A percentile compares a stretch with the other conserved stretches of the same genome.
These are phyloP conservation scores for Teunomyces tritomae DNA, from an alignment of 805 yeast genomes.

Conservation along the genomic window DNA sequence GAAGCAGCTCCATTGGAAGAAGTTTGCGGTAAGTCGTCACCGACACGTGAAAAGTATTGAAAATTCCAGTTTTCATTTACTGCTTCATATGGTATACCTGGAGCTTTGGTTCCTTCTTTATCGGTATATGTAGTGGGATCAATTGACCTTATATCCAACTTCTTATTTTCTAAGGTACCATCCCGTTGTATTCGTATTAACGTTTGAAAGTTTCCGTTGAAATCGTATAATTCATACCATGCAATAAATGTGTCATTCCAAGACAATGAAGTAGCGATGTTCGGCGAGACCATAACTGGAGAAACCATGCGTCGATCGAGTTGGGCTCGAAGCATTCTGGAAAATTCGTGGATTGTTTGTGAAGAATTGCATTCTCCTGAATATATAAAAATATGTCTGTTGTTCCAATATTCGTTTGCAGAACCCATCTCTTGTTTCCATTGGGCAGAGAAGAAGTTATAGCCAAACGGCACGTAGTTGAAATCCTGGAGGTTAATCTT, in stretches of 20 bases:
- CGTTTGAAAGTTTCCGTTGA: conserved; percentile 27
- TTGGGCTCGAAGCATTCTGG: conserved; percentile 16
- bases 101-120: conserved; percentile 26
- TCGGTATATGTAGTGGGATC: conserved; percentile 33
- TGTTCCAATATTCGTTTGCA: conserved; percentile 17
- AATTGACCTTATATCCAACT: conserved; percentile 19
- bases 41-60: conserved; percentile 14
- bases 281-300: conserved; percentile 14
- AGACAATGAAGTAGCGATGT: conserved; percentile 2
- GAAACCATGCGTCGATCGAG: conserved; percentile 27
- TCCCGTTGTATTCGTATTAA: conserved; percentile 25
- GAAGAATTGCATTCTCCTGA: conserved; percentile 14
- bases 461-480: conserved; percentile 23
- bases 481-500: conserved; percentile 28
- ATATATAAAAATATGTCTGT: conserved; percentile 22
- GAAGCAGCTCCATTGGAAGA: not conserved
- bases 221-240: conserved; percentile 39
- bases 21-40: not conserved
- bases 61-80: conserved; percentile 28
- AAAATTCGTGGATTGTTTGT: conserved; percentile 19
- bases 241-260: conserved; percentile 33
- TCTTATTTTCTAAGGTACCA: conserved; percentile 13
- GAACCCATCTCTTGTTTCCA: conserved; percentile 13
- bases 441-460: conserved; percentile 31
- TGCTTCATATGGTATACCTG: conserved; percentile 19